Conservation (phyloP, 441 rosid genomes). For the Viola pubescens region DNA sequence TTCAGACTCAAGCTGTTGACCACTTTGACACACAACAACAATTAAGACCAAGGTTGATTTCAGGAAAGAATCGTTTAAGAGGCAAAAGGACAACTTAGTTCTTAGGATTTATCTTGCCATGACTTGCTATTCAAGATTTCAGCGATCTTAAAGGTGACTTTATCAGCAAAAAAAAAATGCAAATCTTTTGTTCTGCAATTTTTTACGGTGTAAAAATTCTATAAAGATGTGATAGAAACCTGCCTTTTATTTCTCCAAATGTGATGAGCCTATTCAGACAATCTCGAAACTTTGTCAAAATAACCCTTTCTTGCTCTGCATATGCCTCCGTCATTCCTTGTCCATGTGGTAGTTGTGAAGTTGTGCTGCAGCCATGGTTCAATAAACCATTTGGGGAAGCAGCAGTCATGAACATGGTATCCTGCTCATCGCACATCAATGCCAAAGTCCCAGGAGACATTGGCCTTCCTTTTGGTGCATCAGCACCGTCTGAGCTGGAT, state of each 20-base stretch:
- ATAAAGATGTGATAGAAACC: slow-evolving; percentile 18
- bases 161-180: slow-evolving; percentile 7
- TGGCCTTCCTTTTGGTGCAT: slow-evolving; percentile 59
- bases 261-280: slow-evolving; percentile 84
- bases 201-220: not conserved
- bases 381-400: slow-evolving; percentile 53
- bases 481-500: slow-evolving; percentile 44
- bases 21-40: no score
- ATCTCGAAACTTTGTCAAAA: slow-evolving; percentile 74
- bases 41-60: no score
- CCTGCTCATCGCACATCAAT: slow-evolving; percentile 94
- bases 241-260: slow-evolving; percentile 82
- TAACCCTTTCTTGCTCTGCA: slow-evolving; percentile 77
- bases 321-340: slow-evolving; percentile 56
- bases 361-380: slow-evolving; percentile 42
- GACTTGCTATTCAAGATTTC: no score
- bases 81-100: no score
- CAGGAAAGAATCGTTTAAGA: no score
- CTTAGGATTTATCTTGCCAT: no score
- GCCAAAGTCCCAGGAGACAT: slow-evolving; percentile 98
- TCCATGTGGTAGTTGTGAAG: slow-evolving; percentile 48
- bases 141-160: not conserved
- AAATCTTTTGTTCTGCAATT: slow-evolving; percentile 4
- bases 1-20: no score
- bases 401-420: slow-evolving; percentile 52